Base-by-base conservation (phyloP, 1,284 basidiomycete species). In the Cystobasidium slooffiae region DNA sequence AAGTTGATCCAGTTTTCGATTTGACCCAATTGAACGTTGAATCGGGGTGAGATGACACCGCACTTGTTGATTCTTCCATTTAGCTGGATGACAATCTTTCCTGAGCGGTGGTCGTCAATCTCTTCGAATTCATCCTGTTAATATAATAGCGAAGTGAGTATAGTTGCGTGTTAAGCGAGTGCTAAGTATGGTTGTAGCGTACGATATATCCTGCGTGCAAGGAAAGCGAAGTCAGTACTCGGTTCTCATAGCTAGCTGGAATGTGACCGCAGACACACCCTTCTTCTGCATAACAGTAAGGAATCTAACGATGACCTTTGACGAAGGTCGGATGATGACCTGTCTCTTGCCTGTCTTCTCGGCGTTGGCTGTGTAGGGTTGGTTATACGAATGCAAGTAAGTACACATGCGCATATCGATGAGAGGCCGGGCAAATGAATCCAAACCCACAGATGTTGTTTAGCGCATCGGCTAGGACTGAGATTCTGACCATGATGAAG, bases 81-180 rank as follows among this genome's bases (percentile, higher is more conserved):
- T 77, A 99, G 90, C 85, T 99, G 94, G 80, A 99, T 89, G 80
- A 99, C 95, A 79, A 99, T 93, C 87, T 99, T 99, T 83, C 94
- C 94, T 18, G 94, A 91, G 78, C 97, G 94, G 86, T 99, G 97
- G 87, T 99, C 97, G 83, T 99, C 97, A 83, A 99, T 91, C 85
- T 97, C 92, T 86, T 98, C 96, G 83, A 99, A 99, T 86, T 99
- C 96, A 81, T 94, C 94, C 61, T 63, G n/a, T n/a, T n/a, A n/a
- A n/a, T n/a, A n/a, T n/a, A n/a, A n/a, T n/a, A n/a, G n/a, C n/a
- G n/a, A n/a, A n/a, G n/a, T 44, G 20, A 24, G 49, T 31, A 16
- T 41, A 65, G 12, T 59, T 47, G 64, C 31, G 1, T 58, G 20
- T n/a, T 46, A 66, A 24, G 56, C 58, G 52, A 1, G 1, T 47